Evolutionary conservation across 805 yeast species (phyloP).

Genomic region (Vanderwaltozyma polyspora): DNA sequence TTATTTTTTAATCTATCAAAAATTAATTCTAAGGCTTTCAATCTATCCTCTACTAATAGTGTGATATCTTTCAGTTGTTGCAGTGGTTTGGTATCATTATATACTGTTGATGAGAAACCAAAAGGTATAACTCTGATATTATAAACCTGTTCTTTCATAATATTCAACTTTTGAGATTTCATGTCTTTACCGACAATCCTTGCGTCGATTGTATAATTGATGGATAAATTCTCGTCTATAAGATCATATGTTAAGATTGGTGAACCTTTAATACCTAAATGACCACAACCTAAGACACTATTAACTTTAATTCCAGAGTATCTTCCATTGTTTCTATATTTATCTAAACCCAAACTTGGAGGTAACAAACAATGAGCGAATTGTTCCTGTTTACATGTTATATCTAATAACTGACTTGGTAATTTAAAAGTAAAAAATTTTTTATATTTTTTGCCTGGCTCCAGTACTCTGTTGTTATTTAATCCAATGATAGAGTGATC

Average conservation of each 20-base stretch:
- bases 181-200: conserved; percentile 39
- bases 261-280: conserved; percentile 38
- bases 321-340: conserved; percentile 21
- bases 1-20: conserved; percentile 14
- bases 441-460: conserved; percentile 40
- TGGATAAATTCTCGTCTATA: conserved; percentile 34
- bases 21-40: conserved; percentile 16
- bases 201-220: conserved; percentile 46
- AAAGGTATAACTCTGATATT: conserved; percentile 32
- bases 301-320: conserved; percentile 26
- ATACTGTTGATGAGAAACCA: conserved; percentile 21
- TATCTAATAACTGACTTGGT: conserved; percentile 43
- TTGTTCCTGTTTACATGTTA: conserved; percentile 38
- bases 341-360: conserved; percentile 32
- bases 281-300: conserved; percentile 37
- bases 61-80: conserved; percentile 18
- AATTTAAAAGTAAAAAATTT: conserved; percentile 49
- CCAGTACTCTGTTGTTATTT: conserved; percentile 36
- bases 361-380: conserved; percentile 30
- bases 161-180: conserved; percentile 19
- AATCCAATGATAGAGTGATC: conserved; percentile 43
- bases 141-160: conserved; percentile 29
- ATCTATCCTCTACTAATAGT: conserved; percentile 18
- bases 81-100: conserved; percentile 12
- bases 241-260: conserved; percentile 44